A percentile compares a stretch with the other conserved stretches of the same genome.
Evolutionary conservation across 2,329 filamentous ascomycete species (phyloP).

Genomic region (Lecanicillium sp.): DNA sequence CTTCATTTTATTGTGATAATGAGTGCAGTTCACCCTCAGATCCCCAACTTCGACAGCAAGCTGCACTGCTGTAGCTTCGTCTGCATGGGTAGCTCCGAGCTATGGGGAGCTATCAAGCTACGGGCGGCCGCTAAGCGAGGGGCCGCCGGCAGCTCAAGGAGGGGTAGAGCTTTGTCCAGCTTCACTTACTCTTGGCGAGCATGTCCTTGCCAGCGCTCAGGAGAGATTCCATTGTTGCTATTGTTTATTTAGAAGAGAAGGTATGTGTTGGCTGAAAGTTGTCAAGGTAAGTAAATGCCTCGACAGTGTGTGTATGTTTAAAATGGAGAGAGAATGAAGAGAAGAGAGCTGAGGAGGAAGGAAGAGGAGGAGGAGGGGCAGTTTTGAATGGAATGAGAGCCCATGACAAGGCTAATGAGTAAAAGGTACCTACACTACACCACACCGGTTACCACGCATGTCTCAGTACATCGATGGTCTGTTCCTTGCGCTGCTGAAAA

Average conservation of each 20-base stretch:
- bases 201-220: slow-evolving; percentile 33
- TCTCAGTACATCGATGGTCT: too few species aligned
- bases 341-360: too few species aligned
- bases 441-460: too few species aligned
- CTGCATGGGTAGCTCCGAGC: neutral
- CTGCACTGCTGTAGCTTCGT: too few species aligned
- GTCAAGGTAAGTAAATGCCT: neutral
- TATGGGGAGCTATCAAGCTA: too few species aligned
- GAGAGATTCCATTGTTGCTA: slow-evolving; percentile 31
- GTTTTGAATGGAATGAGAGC: too few species aligned
- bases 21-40: too few species aligned
- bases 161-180: slow-evolving; percentile 2
- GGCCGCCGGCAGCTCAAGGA: slow-evolving; percentile 3
- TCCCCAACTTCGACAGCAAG: too few species aligned
- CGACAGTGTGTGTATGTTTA: neutral
- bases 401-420: too few species aligned
- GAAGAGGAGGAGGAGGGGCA: too few species aligned
- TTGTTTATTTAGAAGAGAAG: neutral
- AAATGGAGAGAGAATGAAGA: neutral
- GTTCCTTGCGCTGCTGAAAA: too few species aligned
- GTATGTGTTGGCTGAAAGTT: neutral
- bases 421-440: too few species aligned
- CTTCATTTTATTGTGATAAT: neutral
- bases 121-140: slow-evolving; percentile 3
- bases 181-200: slow-evolving; percentile 19